A percentile compares a stretch with the other conserved stretches of the same genome.
Conservation (phyloP, 1,139 yeast genomes). For the Meyerozyma elateridarum region DNA sequence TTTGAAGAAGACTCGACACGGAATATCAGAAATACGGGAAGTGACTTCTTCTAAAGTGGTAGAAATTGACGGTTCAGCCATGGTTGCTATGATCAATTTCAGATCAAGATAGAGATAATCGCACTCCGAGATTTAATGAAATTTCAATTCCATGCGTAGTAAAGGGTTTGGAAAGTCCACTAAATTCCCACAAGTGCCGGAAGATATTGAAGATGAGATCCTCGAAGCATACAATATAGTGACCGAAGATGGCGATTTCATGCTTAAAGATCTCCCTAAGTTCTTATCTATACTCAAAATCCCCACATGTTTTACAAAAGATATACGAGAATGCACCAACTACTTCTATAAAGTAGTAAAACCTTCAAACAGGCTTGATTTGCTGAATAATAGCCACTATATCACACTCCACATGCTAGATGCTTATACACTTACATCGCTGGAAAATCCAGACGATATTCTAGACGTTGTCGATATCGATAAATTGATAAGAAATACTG, state of each 20-base stretch:
- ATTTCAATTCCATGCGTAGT: background rate
- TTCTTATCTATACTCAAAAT: conserved; percentile 23
- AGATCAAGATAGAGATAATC: too few relatives aligned
- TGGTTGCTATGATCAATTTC: background rate
- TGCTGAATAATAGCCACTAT: conserved; percentile 17
- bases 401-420: conserved; percentile 26
- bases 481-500: conserved; percentile 27
- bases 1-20: conserved; percentile 30
- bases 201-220: conserved; percentile 30
- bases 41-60: conserved; percentile 30
- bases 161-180: conserved; percentile 7
- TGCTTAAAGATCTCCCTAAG: conserved; percentile 22
- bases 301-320: conserved; percentile 30
- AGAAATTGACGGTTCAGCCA: conserved; percentile 15
- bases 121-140: background rate
- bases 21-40: conserved; percentile 17
- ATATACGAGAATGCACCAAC: conserved; percentile 28
- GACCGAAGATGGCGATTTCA: conserved; percentile 26
- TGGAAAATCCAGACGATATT: conserved; percentile 18
- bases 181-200: conserved; percentile 15
- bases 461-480: conserved; percentile 42
- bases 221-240: conserved; percentile 24
- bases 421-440: conserved; percentile 28
- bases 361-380: conserved; percentile 9
- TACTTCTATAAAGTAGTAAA: conserved; percentile 30